Base-by-base conservation (phyloP, 2,329 filamentous ascomycete genomes). In the Aspergillus phoenicis region DNA sequence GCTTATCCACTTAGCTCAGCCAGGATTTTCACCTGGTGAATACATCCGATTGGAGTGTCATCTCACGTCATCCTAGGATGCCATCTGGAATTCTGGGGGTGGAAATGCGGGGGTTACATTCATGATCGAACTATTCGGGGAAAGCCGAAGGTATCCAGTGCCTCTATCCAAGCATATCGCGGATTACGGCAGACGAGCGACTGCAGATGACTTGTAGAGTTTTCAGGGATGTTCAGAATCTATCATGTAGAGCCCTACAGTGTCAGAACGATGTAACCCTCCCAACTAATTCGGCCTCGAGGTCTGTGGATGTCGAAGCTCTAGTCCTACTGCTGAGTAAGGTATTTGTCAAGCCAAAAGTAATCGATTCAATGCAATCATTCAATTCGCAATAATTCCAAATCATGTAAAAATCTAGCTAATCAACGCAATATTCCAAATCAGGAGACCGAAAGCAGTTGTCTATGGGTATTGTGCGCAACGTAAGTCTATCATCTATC, bases 391-490 rank as follows among this genome's bases (percentile, higher is more conserved):
- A 2, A 15, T 13, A 1, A 6, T 6, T 43, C 17, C 8, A 43
- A 43, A 5, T 39, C 13, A 13, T 2, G 20, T 45, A 20, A 11
- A 45, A 11, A 30, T 20, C 26, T 17, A 30, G n/a, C 45, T 49
- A n/a, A 36, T 5, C 10, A 20, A 11, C 11, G 22, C 3, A 15
- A n/a, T 8, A 17, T 13, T 17, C 26, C 5, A 26, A 51, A 33
- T 17, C n/a, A 33, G 20, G 5, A 8, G 33, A 45, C 17, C 17
- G 28, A 10, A 26, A 30, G 10, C 38, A 56, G 33, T 53, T 36
- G 30, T 56, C 51, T 38, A 38, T 53, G 30, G 36, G 51, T 55
- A 26, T 11, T 45, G 8, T 22, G 45, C 41, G 41, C 53, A 55
- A 47, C 36, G 53, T 26, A 47, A 30, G 8, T 45, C 43, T 33